Evolutionary conservation across 2,329 filamentous ascomycete species (phyloP), one percentile per base, ranked within the genome.

Genomic region (Parascedosporium putredinis): DNA sequence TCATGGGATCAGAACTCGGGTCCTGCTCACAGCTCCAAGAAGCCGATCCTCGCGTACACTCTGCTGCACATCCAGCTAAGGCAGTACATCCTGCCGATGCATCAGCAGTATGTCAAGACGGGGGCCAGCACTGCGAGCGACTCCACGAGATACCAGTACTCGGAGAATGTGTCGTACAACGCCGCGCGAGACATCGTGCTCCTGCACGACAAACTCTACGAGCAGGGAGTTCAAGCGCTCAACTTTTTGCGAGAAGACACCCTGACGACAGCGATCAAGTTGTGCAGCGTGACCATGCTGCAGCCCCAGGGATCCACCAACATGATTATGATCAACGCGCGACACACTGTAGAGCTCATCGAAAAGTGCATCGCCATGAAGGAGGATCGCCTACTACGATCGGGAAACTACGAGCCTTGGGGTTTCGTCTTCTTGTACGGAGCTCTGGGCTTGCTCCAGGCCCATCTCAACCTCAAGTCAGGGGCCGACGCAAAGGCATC

Each of bases 351-450:
- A 53, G 71, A 74, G 61, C 67, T 81, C n/a, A 72, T 82, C 9
- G 76, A 81, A 58, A 79, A 76, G 59, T 81, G 78, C 53, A 70
- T 81, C 33, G 63, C 65, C 44, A 75, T 82, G 69, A 80, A 80
- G 59, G 77, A 81, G 56, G 77, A 81, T 55, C 72, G 76, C 1
- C 70, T 81, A 6, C 60, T 82, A 22, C 68, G 77, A n/a, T 79
- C 76, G 53, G 78, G 78, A 14, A 81, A 81, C 63, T 78, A 79
- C 56, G 78, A 82, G 58, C 78, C 78, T 0, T 81, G 78, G 78
- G 76, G 76, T 16, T 80, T 81, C 60, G 77, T 74, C 50, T 79
- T 79, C 59, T 78, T 81, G 73, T 81, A 77, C 55, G 75, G 77
- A 3, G 76, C 78, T 1, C 67, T 75, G 23, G 78, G 78, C 3